Evolutionary conservation across 2,329 filamentous ascomycete genomes (phyloP).

Genomic region (Aspergillus ibericus): DNA sequence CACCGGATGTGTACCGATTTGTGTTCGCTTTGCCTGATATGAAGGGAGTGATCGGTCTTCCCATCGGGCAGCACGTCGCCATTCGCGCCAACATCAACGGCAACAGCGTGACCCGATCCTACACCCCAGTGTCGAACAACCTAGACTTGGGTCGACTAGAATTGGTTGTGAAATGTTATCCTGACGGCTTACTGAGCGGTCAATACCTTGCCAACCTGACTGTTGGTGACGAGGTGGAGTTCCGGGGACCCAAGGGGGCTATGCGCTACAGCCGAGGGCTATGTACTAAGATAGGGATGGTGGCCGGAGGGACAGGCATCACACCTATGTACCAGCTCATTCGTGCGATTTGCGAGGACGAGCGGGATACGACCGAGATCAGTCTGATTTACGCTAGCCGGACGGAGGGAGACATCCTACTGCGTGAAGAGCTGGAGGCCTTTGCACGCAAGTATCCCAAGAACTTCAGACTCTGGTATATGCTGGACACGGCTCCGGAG

Average conservation of each 20-base stretch:
- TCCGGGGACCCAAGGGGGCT: slow-evolving; percentile 39
- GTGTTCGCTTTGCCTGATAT: slow-evolving; percentile 51
- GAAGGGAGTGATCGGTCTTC: slow-evolving; percentile 52
- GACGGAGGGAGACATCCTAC: slow-evolving; percentile 59
- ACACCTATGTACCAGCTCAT: slow-evolving; percentile 63
- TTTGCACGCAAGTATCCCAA: slow-evolving; percentile 53
- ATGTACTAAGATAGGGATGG: slow-evolving; percentile 37
- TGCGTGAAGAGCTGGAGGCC: slow-evolving; percentile 56
- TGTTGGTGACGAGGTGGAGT: slow-evolving; percentile 33
- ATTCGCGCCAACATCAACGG: slow-evolving; percentile 52
- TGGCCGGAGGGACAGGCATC: slow-evolving; percentile 42
- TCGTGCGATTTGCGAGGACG: slow-evolving; percentile 62
- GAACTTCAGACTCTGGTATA: slow-evolving; percentile 58
- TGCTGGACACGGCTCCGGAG: slow-evolving; percentile 51
- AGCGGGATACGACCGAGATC: slow-evolving; percentile 57
- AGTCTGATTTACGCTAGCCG: slow-evolving; percentile 62
- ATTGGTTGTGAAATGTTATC: slow-evolving; percentile 39
- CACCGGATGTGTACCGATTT: slow-evolving; percentile 42
- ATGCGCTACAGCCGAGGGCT: slow-evolving; percentile 34
- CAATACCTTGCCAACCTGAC: slow-evolving; percentile 30
- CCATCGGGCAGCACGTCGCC: slow-evolving; percentile 58
- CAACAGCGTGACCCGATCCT: slow-evolving; percentile 51
- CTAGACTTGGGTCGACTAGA: slow-evolving; percentile 33
- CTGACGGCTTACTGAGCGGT: slow-evolving; percentile 33
- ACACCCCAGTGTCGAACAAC: slow-evolving; percentile 49